Base-by-base conservation (phyloP, 768 basidiomycete species). In the Termitomyces sp. region DNA sequence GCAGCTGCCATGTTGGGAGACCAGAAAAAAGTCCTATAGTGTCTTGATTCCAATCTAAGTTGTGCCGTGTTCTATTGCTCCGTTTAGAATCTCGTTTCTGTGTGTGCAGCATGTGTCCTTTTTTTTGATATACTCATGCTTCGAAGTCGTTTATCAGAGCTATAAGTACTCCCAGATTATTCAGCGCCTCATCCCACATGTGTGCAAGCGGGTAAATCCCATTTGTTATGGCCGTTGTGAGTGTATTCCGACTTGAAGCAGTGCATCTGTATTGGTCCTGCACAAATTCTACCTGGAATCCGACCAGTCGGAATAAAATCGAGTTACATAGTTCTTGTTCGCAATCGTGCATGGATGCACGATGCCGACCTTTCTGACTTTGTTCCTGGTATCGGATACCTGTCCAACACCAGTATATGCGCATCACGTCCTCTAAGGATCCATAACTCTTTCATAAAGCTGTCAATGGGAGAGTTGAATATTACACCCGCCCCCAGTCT, bases 1-100 rank as follows among this genome's bases (percentile, higher is more conserved):
- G 63, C 61, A 18, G 59, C 54, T 22, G 58, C 57, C 9, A 44
- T 44, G 18, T 33, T 57, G 7, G 50, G 20, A 46, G 49, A 54
- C 42, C 22, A 54, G 16, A 63, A 56, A 46, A 57, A 54, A 57
- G 27, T 36, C 20, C 33, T 55, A 13, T 58, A 55, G 44, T 24
- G n/a, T 27, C 44, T 27, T 30, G 24, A 53, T 36, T 15, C 9
- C 3, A 24, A 37, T 52, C 34, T n/a, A 24, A 50, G 20, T 20
- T 49, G 6, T 49, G 12, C 3, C 13, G 20, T 24, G 6, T n/a
- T 34, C 20, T 20, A 51, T 51, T 22, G 15, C 9, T 18, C 39
- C 39, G 18, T 41, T 41, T 34, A 9, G 3, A 5, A 34, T 16
- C 3, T 16, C 8, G 24, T 27, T 27, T 27, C 15, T 16, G 22